These are phyloP conservation scores for Terana coerulea DNA, from an alignment of 768 basidiomycete species.

Conservation along the genomic window DNA sequence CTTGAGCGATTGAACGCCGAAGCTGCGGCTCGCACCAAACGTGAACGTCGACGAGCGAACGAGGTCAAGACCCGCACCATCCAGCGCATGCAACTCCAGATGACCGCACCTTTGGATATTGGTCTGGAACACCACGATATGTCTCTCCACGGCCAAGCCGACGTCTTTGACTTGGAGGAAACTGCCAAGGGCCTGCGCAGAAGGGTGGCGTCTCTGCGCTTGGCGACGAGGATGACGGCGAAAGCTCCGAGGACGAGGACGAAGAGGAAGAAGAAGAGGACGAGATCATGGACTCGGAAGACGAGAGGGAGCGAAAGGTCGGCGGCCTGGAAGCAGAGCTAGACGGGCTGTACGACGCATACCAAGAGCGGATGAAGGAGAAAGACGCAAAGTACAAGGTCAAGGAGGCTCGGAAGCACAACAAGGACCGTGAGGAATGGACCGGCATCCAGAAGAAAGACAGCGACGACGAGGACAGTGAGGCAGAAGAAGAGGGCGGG, in stretches of 20 bases:
- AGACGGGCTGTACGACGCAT: conserved; percentile 85
- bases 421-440: conserved; percentile 80
- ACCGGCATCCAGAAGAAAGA: conserved; percentile 55
- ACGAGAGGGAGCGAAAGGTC: conserved; percentile 64
- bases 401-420: conserved; percentile 69
- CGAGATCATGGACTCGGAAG: conserved; percentile 55
- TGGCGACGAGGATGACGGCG: conserved; percentile 36
- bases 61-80: conserved; percentile 86
- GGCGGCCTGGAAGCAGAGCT: conserved; percentile 76
- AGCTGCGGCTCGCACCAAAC: conserved; percentile 66
- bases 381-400: conserved; percentile 86
- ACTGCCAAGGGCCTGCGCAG: conserved; percentile 45
- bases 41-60: conserved; percentile 80
- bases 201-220: conserved; percentile 34
- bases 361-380: conserved; percentile 75
- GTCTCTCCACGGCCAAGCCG: conserved; percentile 72
- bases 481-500: conserved; percentile 50
- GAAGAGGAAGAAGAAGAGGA: conserved; percentile 40
- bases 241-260: conserved; percentile 37
- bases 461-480: conserved; percentile 36
- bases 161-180: conserved; percentile 81
- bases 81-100: conserved; percentile 93
- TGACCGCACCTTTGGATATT: conserved; percentile 97
- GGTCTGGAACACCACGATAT: conserved; percentile 82
- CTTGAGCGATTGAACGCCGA: conserved; percentile 81